A percentile compares a stretch with the other conserved stretches of the same genome.
These are phyloP conservation scores for Pestalotiopsis sp. DNA, from an alignment of 2,329 filamentous ascomycete genomes.

Conservation along the genomic window DNA sequence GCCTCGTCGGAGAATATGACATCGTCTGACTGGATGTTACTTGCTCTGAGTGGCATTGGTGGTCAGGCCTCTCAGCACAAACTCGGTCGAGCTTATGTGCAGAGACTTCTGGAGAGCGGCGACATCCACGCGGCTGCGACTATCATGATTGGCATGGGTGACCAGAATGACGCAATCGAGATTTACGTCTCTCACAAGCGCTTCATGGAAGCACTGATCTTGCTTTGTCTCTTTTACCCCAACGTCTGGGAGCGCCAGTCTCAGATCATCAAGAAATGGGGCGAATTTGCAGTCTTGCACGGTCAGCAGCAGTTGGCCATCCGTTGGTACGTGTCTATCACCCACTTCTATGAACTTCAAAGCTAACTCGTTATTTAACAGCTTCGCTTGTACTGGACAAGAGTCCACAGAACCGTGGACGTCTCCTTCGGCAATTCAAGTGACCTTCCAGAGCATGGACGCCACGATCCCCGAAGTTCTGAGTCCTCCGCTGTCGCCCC, in stretches of 20 bases:
- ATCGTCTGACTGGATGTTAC: slow-evolving; percentile 93
- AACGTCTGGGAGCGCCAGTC: slow-evolving; percentile 89
- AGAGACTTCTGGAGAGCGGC: slow-evolving; percentile 84
- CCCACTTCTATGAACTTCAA: background rate
- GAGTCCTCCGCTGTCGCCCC: slow-evolving; percentile 76
- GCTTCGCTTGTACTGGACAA: slow-evolving; percentile 86
- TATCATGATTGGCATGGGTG: slow-evolving; percentile 89
- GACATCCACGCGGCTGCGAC: slow-evolving; percentile 92
- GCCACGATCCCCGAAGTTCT: slow-evolving; percentile 63
- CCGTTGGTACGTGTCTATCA: slow-evolving; percentile 58
- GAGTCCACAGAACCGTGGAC: slow-evolving; percentile 88
- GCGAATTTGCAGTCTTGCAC: slow-evolving; percentile 85
- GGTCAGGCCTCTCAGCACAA: slow-evolving; percentile 80
- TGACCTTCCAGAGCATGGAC: slow-evolving; percentile 57
- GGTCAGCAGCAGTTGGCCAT: slow-evolving; percentile 90
- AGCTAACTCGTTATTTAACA: slow-evolving; percentile 26
- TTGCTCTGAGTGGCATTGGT: slow-evolving; percentile 88
- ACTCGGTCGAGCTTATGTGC: slow-evolving; percentile 86
- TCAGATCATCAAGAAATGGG: slow-evolving; percentile 90
- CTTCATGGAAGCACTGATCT: slow-evolving; percentile 89
- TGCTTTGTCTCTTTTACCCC: slow-evolving; percentile 82
- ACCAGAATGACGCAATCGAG: slow-evolving; percentile 92
- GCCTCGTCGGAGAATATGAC: slow-evolving; percentile 85
- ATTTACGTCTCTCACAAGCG: slow-evolving; percentile 90
- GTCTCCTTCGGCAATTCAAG: slow-evolving; percentile 73